These are phyloP conservation scores for Melampsora medusae DNA, from an alignment of 1,284 basidiomycete species.

Conservation along the genomic window DNA sequence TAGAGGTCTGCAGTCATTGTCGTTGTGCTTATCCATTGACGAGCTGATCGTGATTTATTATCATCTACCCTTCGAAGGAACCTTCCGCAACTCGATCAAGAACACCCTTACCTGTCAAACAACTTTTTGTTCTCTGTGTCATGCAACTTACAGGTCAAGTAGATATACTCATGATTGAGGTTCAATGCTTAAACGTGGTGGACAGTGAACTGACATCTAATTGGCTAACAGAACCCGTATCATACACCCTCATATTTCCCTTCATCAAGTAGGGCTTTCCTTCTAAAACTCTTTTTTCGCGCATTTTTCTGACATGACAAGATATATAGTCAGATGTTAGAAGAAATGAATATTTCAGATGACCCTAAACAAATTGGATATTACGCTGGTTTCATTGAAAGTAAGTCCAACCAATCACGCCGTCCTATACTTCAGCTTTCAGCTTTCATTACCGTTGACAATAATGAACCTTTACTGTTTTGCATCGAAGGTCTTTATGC, in stretches of 20 bases:
- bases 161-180: no score
- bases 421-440: no score
- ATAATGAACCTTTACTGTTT: neutral
- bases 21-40: no score
- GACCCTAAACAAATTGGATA: constrained; percentile 34
- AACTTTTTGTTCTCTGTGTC: constrained; percentile 24
- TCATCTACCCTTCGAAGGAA: no score
- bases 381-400: constrained; percentile 44
- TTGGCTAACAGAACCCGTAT: constrained; percentile 20
- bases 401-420: constrained; percentile 1
- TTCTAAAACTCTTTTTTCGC: neutral
- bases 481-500: constrained; percentile 27
- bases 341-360: constrained; percentile 33
- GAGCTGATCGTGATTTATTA: no score
- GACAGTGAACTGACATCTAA: no score
- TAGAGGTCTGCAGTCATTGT: no score
- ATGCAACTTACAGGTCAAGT: constrained; percentile 28
- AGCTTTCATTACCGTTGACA: neutral
- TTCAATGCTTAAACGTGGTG: no score
- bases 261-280: constrained; percentile 36
- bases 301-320: no score
- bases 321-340: constrained; percentile 32
- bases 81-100: neutral
- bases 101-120: constrained; percentile 27
- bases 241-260: constrained; percentile 44